Evolutionary conservation across 2,329 filamentous ascomycete genomes (phyloP), one percentile per base, ranked within the genome.

Genomic region (Claviceps africana): DNA sequence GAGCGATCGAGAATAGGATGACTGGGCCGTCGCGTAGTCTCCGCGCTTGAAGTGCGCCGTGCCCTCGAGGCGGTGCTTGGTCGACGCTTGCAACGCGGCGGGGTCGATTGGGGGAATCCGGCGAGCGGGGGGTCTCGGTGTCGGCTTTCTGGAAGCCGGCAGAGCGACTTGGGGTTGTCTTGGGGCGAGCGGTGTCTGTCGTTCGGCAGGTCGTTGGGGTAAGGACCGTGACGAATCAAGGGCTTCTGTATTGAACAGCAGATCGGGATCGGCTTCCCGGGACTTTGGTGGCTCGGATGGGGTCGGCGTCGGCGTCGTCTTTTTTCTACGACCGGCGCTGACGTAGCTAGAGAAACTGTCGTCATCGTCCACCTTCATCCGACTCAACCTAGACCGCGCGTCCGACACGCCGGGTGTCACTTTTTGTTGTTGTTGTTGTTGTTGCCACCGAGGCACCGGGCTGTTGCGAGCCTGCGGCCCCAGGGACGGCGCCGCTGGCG

Each of bases 1-100:
- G 2, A 98, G 72, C 1, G 93, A 88, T 31, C 79, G 78, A 0
- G 86, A 82, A 66, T 97, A 98, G 1, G 85, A 83, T 21, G 81
- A 75, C 61, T 96, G 88, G 0, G 93, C 93, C 10, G 86, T 78
- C 19, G 87, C 85, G 66, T 88, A 98, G 66, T 98, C 93, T 35
- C 93, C 93, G 37, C 88, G 82, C 68, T 96, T 97, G 71, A 95
- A 97, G 57, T 94, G 86, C 51, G 86, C 84, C 10, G 89, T 88
- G 19, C 91, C 93, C 56, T 83, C 82, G 47, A 84, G 76, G 15
- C 93, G 85, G 60, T 93, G 81, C 47, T 80, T 77, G n/a, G 85
- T 84, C 10, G 88, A 95, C 4, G 80, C 80, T 56, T 84, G 78
- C 19, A 96, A 73, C 0, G 83, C 82, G 7, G 81, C 76, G 1